Conservation (phyloP, 2,329 filamentous ascomycete species). For the Aspergillus tanneri region DNA sequence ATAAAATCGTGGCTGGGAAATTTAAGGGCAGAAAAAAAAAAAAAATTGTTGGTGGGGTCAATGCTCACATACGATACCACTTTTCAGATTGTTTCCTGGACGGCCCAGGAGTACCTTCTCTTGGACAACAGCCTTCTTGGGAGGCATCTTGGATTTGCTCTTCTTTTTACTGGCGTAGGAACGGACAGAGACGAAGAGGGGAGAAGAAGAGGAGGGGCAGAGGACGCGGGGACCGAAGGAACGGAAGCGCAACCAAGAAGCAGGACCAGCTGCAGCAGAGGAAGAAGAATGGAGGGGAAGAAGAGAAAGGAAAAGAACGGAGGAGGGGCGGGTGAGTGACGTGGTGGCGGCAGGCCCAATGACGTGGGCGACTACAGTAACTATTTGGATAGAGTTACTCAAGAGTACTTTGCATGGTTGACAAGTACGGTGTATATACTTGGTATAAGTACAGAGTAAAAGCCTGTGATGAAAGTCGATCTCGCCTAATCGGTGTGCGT, state of each 20-base stretch:
- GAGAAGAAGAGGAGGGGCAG: slow-evolving; percentile 46
- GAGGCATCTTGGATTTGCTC: slow-evolving; percentile 72
- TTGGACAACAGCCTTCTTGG: slow-evolving; percentile 88
- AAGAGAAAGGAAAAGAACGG: slow-evolving; percentile 55
- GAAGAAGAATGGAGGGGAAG: slow-evolving; percentile 48
- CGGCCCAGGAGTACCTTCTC: slow-evolving; percentile 95
- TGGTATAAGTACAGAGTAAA: background rate
- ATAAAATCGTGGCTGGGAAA: slow-evolving; percentile 9
- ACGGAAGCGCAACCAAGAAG: slow-evolving; percentile 38
- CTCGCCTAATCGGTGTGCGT: slow-evolving; percentile 8
- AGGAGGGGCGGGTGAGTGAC: slow-evolving; percentile 19
- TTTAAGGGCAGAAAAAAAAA: slow-evolving; percentile 11
- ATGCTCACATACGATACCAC: slow-evolving; percentile 85
- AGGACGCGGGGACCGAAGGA: slow-evolving; percentile 24
- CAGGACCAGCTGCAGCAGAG: slow-evolving; percentile 67
- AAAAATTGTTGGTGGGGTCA: slow-evolving; percentile 33
- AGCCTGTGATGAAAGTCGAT: background rate
- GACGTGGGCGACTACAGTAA: background rate
- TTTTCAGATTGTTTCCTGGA: slow-evolving; percentile 97
- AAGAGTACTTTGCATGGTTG: background rate
- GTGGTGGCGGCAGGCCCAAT: slow-evolving; percentile 9
- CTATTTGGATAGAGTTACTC: too few relatives aligned
- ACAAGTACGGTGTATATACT: background rate
- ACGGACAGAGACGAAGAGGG: slow-evolving; percentile 49
- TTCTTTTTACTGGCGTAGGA: slow-evolving; percentile 58